Conservation (phyloP, 441 rosid genomes). For the Flueggea neowawraea region DNA sequence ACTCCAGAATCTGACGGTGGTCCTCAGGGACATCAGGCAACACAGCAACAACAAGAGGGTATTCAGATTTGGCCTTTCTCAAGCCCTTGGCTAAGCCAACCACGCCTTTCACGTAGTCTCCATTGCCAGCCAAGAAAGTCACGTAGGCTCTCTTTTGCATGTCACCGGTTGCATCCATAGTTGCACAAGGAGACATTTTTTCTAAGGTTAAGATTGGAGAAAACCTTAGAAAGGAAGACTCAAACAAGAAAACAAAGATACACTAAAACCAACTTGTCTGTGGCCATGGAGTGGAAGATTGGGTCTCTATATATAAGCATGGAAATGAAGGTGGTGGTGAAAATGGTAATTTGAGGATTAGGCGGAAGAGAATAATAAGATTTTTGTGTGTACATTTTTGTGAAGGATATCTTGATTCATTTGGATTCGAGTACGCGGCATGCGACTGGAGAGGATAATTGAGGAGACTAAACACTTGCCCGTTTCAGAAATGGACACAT, state of each 20-base stretch:
- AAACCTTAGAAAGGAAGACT: background rate
- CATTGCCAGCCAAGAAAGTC: slow-evolving; percentile 70
- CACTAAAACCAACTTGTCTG: too few relatives aligned
- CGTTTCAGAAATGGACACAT: too few relatives aligned
- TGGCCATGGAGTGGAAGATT: too few relatives aligned
- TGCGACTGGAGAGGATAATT: too few relatives aligned
- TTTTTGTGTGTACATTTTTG: background rate
- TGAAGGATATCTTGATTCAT: too few relatives aligned
- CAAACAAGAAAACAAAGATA: background rate
- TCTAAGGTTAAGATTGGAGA: background rate
- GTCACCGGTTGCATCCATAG: background rate
- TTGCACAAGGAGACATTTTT: slow-evolving; percentile 29
- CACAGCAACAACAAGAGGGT: slow-evolving; percentile 73
- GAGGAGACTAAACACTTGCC: too few relatives aligned
- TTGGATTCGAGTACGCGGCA: too few relatives aligned
- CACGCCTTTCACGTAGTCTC: slow-evolving; percentile 73
- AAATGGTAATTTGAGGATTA: slow-evolving; percentile 4
- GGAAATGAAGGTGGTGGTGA: background rate
- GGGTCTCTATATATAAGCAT: slow-evolving; percentile 16
- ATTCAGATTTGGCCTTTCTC: slow-evolving; percentile 46
- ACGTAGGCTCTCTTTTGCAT: slow-evolving; percentile 46
- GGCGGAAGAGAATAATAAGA: slow-evolving; percentile 6
- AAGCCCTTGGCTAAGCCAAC: slow-evolving; percentile 78
- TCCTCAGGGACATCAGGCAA: slow-evolving; percentile 73
- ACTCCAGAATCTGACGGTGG: slow-evolving; percentile 56